phyloP scores from a whole-genome alignment of 208 protist species.

The Wallacemonas sp. region DNA sequence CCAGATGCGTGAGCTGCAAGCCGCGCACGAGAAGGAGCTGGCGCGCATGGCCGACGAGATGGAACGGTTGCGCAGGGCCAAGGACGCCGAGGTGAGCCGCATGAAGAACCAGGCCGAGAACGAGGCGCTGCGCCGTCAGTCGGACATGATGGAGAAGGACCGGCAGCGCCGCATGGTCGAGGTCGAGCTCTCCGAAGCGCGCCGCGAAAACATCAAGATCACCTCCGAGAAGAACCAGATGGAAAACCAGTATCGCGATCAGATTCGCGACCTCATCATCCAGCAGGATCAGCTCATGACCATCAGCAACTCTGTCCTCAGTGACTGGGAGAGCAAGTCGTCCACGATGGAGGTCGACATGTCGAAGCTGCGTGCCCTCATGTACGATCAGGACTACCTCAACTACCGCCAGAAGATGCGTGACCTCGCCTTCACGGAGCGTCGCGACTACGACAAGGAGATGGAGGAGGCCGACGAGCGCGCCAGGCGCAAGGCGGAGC shows the following conservation, averaged over 20 bases:
- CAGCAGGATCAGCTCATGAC: slow-evolving; percentile 64
- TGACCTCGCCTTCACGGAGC: slow-evolving; percentile 51
- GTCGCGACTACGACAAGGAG: slow-evolving; percentile 57
- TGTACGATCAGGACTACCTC: slow-evolving; percentile 77
- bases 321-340: slow-evolving; percentile 70
- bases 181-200: slow-evolving; percentile 44
- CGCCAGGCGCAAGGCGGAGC: slow-evolving; percentile 47
- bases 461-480: slow-evolving; percentile 68
- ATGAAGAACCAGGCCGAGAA: slow-evolving; percentile 50
- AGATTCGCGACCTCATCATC: slow-evolving; percentile 53
- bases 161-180: slow-evolving; percentile 50
- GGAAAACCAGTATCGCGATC: slow-evolving; percentile 62
- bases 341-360: slow-evolving; percentile 49
- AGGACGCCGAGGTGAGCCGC: slow-evolving; percentile 39
- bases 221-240: slow-evolving; percentile 42
- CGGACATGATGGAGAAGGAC: slow-evolving; percentile 68
- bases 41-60: slow-evolving; percentile 42
- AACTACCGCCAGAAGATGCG: slow-evolving; percentile 62
- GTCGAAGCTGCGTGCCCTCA: slow-evolving; percentile 50
- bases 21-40: slow-evolving; percentile 46
- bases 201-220: slow-evolving; percentile 35
- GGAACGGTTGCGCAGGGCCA: slow-evolving; percentile 29
- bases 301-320: slow-evolving; percentile 54
- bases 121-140: slow-evolving; percentile 37
- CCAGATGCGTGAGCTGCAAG: slow-evolving; percentile 42